A percentile compares a stretch with the other conserved stretches of the same genome.
Conservation (phyloP, 208 protist genomes). For the Trichomonas gallinae region DNA sequence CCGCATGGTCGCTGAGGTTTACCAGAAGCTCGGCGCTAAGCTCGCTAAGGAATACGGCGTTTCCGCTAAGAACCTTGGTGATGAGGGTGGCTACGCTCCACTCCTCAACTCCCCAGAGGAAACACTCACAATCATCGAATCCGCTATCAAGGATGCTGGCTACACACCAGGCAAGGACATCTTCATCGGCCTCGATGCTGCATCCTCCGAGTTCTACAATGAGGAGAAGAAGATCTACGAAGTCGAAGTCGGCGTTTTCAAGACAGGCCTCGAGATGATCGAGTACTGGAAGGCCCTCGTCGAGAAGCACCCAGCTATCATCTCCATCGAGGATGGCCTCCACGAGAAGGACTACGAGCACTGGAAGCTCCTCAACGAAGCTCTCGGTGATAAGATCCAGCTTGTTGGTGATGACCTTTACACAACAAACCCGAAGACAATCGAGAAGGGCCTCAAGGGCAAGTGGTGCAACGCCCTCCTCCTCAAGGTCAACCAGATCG, state of each 20-base stretch:
- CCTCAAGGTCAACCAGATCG: conserved; percentile 95
- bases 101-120: conserved; percentile 52
- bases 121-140: conserved; percentile 49
- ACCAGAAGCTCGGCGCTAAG: conserved; percentile 87
- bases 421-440: conserved; percentile 84
- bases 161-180: conserved; percentile 64
- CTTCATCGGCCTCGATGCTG: conserved; percentile 92
- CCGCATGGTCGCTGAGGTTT: conserved; percentile 65
- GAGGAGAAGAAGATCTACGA: conserved; percentile 77
- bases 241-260: conserved; percentile 42
- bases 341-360: conserved; percentile 73
- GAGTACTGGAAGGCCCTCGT: conserved; percentile 31
- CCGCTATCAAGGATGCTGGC: conserved; percentile 82
- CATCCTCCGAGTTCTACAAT: conserved; percentile 91
- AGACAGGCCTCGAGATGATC: conserved; percentile 28
- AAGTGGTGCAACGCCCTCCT: conserved; percentile 87
- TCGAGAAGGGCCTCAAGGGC: conserved; percentile 66
- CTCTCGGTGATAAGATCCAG: conserved; percentile 45
- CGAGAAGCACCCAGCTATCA: conserved; percentile 35
- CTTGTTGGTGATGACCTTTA: conserved; percentile 95
- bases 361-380: conserved; percentile 25
- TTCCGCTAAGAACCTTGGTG: conserved; percentile 70
- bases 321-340: conserved; percentile 97
- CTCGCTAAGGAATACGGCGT: conserved; percentile 86
- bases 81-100: conserved; percentile 85